Percentiles rank a stretch among this genome's conserved stretches.
Conservation (phyloP, 225 moss, liverwort and hornwort species). For the Bryum argenteum region DNA sequence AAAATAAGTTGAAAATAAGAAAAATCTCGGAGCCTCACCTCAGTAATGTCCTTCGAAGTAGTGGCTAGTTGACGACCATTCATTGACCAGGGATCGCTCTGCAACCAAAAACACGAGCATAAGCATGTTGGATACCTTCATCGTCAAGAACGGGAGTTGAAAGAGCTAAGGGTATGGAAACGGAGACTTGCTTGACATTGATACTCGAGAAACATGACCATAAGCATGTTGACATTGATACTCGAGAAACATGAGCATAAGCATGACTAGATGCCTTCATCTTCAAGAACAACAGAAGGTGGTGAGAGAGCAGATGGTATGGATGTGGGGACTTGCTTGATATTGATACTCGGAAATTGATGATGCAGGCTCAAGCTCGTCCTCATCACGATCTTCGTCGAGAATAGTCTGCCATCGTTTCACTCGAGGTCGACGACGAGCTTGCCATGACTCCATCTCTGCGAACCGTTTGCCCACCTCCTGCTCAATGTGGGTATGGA, state of each 20-base stretch:
- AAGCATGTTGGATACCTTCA: constrained; percentile 5
- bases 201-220: background rate
- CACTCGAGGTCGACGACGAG: constrained; percentile 40
- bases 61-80: constrained; percentile 5
- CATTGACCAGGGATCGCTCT: constrained; percentile 44
- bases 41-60: constrained; percentile 22
- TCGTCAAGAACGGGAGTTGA: background rate
- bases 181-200: constrained; percentile 24
- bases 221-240: background rate
- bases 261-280: background rate
- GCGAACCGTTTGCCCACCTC: constrained; percentile 43
- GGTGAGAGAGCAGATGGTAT: background rate
- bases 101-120: background rate
- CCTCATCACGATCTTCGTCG: constrained; percentile 47
- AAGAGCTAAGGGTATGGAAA: background rate
- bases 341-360: constrained; percentile 34
- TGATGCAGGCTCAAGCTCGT: constrained; percentile 27
- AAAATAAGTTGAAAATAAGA: background rate
- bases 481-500: constrained; percentile 38
- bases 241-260: constrained; percentile 5
- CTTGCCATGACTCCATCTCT: constrained; percentile 46
- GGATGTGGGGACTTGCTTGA: constrained; percentile 26
- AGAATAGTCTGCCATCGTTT: constrained; percentile 52
- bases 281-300: background rate
- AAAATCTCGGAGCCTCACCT: constrained; percentile 31